Conservation (phyloP, 179 eudicot species). For the Camellia oleifera region DNA sequence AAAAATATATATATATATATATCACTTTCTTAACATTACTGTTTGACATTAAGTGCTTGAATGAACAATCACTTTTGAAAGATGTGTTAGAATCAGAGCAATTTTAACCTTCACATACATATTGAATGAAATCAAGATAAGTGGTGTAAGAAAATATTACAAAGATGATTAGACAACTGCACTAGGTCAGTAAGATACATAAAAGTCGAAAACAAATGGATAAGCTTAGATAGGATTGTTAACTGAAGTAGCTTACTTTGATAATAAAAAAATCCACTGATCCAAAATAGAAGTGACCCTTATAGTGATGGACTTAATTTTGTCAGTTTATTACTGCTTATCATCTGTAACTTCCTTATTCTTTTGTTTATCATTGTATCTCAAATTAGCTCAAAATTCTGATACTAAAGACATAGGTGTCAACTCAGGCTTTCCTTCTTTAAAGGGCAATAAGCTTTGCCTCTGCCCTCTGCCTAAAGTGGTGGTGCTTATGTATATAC, state of each 20-base stretch:
- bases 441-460: not conserved
- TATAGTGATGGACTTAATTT: not conserved
- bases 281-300: not conserved
- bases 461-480: not conserved
- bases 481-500: not conserved
- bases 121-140: too few relatives aligned
- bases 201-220: not conserved
- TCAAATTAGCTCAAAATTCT: too few relatives aligned
- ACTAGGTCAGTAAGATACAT: not conserved
- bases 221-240: not conserved
- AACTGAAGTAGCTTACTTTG: not conserved
- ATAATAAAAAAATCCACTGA: too few relatives aligned
- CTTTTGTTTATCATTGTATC: too few relatives aligned
- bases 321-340: not conserved
- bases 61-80: too few relatives aligned
- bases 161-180: not conserved
- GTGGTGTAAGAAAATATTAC: too few relatives aligned
- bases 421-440: not conserved
- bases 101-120: too few relatives aligned
- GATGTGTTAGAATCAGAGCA: too few relatives aligned
- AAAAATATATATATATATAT: too few relatives aligned
- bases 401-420: not conserved
- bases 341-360: not conserved
- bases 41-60: too few relatives aligned
- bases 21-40: too few relatives aligned